These are phyloP conservation scores for Xylariales sp. DNA, from an alignment of 2,329 filamentous ascomycete genomes.

Conservation along the genomic window DNA sequence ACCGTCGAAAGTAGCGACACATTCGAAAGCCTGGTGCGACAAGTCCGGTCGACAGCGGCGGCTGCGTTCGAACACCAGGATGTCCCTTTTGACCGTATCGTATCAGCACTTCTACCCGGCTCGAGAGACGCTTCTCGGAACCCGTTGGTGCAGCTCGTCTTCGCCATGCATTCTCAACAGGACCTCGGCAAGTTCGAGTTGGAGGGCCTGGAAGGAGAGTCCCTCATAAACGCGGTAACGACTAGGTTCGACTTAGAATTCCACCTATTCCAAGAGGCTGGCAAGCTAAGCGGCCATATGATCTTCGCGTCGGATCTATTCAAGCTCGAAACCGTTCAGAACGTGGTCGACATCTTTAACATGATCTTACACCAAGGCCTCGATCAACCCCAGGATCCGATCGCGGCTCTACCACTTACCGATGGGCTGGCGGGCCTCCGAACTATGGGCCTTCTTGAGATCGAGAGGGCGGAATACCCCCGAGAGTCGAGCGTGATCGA, in stretches of 20 bases:
- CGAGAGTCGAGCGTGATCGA: constrained; percentile 28
- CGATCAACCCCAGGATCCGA: constrained; percentile 22
- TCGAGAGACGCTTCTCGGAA: constrained; percentile 28
- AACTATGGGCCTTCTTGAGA: constrained; percentile 21
- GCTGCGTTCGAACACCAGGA: constrained; percentile 30
- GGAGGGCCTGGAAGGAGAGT: constrained; percentile 25
- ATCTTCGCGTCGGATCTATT: constrained; percentile 30
- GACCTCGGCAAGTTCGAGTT: constrained; percentile 31
- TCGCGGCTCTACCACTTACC: constrained; percentile 25
- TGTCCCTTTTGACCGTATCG: constrained; percentile 31
- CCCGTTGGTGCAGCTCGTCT: constrained; percentile 28
- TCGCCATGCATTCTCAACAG: constrained; percentile 30
- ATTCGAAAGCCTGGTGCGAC: constrained; percentile 31
- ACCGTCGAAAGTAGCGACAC: constrained; percentile 16
- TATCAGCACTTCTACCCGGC: constrained; percentile 29
- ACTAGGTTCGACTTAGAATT: constrained; percentile 33
- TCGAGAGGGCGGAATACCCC: constrained; percentile 22
- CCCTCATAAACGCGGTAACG: constrained; percentile 2
- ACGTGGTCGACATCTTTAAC: constrained; percentile 22
- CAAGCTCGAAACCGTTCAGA: constrained; percentile 20
- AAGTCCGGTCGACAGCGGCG: constrained; percentile 25
- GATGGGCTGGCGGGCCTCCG: constrained; percentile 17
- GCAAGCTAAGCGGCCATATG: constrained; percentile 23
- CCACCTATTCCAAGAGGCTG: constrained; percentile 22
- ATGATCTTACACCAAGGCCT: constrained; percentile 20